Evolutionary conservation across 805 yeast genomes (phyloP).

Genomic region (Wickerhamiella azyma): DNA sequence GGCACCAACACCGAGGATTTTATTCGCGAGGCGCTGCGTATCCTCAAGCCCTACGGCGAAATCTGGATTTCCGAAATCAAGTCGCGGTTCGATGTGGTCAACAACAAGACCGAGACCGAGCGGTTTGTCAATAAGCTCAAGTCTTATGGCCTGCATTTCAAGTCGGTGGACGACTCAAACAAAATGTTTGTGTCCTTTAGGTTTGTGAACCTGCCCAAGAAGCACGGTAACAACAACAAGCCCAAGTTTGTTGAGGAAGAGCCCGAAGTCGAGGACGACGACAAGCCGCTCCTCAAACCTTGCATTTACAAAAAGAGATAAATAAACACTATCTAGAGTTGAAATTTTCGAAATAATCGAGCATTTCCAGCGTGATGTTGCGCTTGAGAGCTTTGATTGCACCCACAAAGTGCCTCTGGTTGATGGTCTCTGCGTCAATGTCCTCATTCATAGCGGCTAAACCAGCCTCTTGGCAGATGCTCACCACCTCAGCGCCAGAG

Average conservation of each 20-base stretch:
- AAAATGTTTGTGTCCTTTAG: slow-evolving; percentile 93
- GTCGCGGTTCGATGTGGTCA: slow-evolving; percentile 56
- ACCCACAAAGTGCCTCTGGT: slow-evolving; percentile 51
- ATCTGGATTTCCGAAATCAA: slow-evolving; percentile 97
- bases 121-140: slow-evolving; percentile 73
- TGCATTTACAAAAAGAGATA: slow-evolving; percentile 86
- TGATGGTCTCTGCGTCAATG: slow-evolving; percentile 34
- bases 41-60: slow-evolving; percentile 82
- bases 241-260: slow-evolving; percentile 52
- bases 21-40: slow-evolving; percentile 74
- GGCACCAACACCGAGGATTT: slow-evolving; percentile 94
- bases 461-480: slow-evolving; percentile 91
- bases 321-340: not conserved
- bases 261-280: slow-evolving; percentile 34
- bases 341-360: slow-evolving; percentile 53
- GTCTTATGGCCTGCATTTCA: slow-evolving; percentile 68
- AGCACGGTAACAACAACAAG: slow-evolving; percentile 14
- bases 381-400: slow-evolving; percentile 57
- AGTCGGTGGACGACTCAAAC: slow-evolving; percentile 71
- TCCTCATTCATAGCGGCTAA: slow-evolving; percentile 83
- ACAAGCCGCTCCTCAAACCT: slow-evolving; percentile 66
- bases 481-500: slow-evolving; percentile 92
- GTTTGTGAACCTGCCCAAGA: slow-evolving; percentile 54
- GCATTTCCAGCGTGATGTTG: slow-evolving; percentile 79
- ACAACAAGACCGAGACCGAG: slow-evolving; percentile 28